Base-by-base conservation (phyloP, 345 rosid genomes). In the Citrus cavaleriei region DNA sequence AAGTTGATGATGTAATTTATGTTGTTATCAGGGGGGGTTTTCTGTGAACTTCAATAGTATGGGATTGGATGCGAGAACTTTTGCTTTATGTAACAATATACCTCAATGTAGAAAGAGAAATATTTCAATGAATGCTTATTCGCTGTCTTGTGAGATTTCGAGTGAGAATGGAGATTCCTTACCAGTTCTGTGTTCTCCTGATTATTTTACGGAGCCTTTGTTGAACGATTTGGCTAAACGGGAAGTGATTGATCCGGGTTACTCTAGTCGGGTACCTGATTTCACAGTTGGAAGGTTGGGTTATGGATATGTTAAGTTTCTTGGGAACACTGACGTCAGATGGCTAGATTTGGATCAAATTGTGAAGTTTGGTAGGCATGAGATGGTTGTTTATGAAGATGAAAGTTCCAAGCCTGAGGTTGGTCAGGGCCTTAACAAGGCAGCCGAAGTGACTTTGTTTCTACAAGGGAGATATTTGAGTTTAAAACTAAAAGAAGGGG, bases 371-470 rank as follows among this genome's bases (percentile, higher is more conserved):
- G 75, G 18, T 70, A 89, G 91, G 83, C 90, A 94, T 83, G 90
- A 87, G 80, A 85, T 94, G 2, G 85, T 87, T 83, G 98, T 96
- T 30, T 94, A 96, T 81, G 94, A 86, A 77, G 95, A 96, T 78
- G 98, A 94, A 75, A 82, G 69, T 76, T 75, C 80, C 51, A 94
- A 96, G 87, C 99, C 99, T 63, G 77, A 65, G 68, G 89, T 86
- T 73, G 98, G 98, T 65, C 85, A 85, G 79, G 95, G 98, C 61
- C 93, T 96, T 75, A 94, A 96, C 85, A 96, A 96, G 87, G 80
- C 93, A 79, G 97, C 99, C 70, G 97, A 89, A 81, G 97, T 94
- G 78, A 90, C 94, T 77, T 79, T 96, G 87, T 72, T 78, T 30
- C 73, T 96, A 34, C 85, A 83, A 35, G 12, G 81, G 64, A 78